These are phyloP conservation scores for Fusarium oxysporum DNA, from an alignment of 2,329 filamentous ascomycete genomes.

Conservation along the genomic window DNA sequence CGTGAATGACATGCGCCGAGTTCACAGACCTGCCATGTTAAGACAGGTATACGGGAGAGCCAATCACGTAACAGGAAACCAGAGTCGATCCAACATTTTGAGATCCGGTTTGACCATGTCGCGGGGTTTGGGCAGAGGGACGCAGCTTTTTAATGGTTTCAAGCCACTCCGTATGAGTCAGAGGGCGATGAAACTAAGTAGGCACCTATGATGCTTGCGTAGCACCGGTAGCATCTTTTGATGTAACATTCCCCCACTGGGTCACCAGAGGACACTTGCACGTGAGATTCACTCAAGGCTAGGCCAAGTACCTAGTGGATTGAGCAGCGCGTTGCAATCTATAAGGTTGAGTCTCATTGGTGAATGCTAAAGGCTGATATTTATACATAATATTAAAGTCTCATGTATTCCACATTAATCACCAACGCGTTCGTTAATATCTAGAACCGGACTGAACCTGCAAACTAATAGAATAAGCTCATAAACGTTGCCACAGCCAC, in stretches of 20 bases:
- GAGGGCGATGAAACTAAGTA: neutral
- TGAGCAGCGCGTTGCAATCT: neutral
- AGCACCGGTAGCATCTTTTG: too few relatives aligned
- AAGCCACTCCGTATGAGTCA: neutral
- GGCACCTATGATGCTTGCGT: neutral
- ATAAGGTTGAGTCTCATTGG: neutral
- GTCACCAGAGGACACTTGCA: neutral
- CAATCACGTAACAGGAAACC: neutral
- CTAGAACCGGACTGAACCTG: constrained; percentile 2
- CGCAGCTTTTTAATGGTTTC: neutral
- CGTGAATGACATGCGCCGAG: neutral
- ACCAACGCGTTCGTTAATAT: neutral
- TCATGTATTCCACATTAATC: too few relatives aligned
- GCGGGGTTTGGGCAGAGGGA: neutral
- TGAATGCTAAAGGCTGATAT: neutral
- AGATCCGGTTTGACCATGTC: neutral
- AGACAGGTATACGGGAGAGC: neutral
- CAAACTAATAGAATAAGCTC: constrained; percentile 38
- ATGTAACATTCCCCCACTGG: too few relatives aligned
- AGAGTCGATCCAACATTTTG: neutral
- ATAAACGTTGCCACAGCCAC: constrained; percentile 12
- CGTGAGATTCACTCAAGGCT: rapidly evolving
- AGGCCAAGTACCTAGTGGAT: neutral
- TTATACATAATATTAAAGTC: neutral
- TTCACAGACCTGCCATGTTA: neutral